phyloP scores from a whole-genome alignment of 148 eudicot genomes.

The Chenopodium berlandieri region DNA sequence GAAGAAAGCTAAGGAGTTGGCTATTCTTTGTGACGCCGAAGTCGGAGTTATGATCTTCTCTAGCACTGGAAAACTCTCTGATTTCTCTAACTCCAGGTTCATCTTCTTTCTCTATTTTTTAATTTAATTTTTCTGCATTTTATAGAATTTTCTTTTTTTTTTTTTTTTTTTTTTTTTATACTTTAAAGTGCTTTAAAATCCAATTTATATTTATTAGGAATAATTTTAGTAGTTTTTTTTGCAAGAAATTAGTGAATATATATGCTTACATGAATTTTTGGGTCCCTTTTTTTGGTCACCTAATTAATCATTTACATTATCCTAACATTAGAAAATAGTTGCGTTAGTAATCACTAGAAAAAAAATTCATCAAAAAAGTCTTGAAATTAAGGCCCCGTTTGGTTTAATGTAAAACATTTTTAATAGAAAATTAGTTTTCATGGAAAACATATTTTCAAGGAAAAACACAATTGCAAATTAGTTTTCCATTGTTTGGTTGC shows the following conservation, averaged over 20 bases:
- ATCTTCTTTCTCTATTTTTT: background rate
- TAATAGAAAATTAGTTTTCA: too few relatives aligned
- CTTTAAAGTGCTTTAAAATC: too few relatives aligned
- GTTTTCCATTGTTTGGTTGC: too few relatives aligned
- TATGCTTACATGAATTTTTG: background rate
- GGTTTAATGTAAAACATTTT: too few relatives aligned
- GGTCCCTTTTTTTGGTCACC: background rate
- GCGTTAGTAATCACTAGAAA: background rate
- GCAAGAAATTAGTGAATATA: background rate
- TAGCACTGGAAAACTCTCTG: constrained; percentile 54
- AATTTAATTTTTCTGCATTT: background rate
- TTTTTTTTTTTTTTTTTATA: too few relatives aligned
- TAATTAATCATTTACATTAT: background rate
- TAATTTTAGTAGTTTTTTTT: background rate
- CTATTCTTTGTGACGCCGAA: constrained; percentile 64
- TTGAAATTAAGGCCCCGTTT: too few relatives aligned
- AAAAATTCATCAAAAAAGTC: too few relatives aligned
- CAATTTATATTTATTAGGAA: background rate
- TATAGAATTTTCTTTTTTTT: background rate
- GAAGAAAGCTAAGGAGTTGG: constrained; percentile 59
- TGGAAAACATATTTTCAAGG: too few relatives aligned
- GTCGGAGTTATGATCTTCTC: constrained; percentile 65
- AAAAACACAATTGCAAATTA: too few relatives aligned
- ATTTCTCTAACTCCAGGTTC: constrained; percentile 53
- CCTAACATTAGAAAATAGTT: background rate